phyloP scores from a whole-genome alignment of 73 alveolate species.

The Tetrahymena borealis region DNA sequence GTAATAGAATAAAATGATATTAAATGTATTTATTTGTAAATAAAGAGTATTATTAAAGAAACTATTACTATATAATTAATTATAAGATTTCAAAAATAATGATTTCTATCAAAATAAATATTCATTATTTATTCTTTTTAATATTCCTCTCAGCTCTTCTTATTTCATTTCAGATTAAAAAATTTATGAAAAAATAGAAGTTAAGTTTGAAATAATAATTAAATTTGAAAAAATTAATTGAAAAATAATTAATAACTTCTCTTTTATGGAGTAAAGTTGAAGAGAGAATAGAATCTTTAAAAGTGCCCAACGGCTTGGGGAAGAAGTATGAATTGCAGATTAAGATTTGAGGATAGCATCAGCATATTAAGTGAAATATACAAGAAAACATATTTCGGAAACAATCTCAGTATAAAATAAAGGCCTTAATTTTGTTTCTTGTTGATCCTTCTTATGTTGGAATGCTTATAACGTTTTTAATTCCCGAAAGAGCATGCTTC shows the following conservation, averaged over 20 bases:
- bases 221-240: background rate
- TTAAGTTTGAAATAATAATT: too few species aligned
- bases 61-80: background rate
- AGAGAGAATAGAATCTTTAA: background rate
- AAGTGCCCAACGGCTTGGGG: constrained; percentile 1
- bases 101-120: background rate
- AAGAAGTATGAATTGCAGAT: background rate
- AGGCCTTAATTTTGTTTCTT: background rate
- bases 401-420: background rate
- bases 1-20: background rate
- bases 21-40: background rate
- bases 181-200: too few species aligned
- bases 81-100: background rate
- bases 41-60: background rate
- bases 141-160: background rate
- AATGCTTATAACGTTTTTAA: background rate
- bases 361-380: background rate
- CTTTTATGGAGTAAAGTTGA: background rate
- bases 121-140: background rate
- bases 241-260: background rate
- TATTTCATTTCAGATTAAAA: too few species aligned
- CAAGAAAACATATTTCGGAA: background rate
- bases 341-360: background rate
- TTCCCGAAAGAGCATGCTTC: background rate
- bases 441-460: background rate